Conservation (phyloP, 2,329 filamentous ascomycete species). For the Mycocentrospora acerina region DNA sequence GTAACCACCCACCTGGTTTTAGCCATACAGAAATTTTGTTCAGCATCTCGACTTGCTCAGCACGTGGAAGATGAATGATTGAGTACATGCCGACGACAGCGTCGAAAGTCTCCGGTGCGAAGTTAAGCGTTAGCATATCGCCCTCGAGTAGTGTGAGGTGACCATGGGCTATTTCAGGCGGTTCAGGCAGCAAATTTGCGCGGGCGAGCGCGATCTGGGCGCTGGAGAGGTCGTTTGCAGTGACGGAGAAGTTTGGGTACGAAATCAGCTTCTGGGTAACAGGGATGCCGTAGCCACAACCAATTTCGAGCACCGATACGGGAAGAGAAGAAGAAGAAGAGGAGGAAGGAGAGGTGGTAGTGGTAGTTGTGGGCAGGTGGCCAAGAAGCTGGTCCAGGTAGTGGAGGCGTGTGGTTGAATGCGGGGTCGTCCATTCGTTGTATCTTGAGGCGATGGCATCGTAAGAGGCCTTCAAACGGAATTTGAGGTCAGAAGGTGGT, state of each 20-base stretch:
- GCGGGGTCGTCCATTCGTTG: slow-evolving; percentile 18
- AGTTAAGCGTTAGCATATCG: slow-evolving; percentile 47
- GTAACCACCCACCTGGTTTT: slow-evolving; percentile 52
- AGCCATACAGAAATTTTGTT: slow-evolving; percentile 52
- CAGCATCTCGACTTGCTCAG: slow-evolving; percentile 53
- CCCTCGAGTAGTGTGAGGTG: slow-evolving; percentile 32
- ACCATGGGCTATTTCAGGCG: no score
- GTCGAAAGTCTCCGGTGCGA: slow-evolving; percentile 45
- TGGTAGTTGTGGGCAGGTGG: slow-evolving; percentile 5
- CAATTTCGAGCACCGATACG: slow-evolving; percentile 28
- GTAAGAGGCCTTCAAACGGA: slow-evolving; percentile 29
- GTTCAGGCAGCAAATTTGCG: slow-evolving; percentile 12
- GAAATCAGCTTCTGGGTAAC: slow-evolving; percentile 23
- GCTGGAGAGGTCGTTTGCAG: slow-evolving; percentile 48
- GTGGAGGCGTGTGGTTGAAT: slow-evolving; percentile 23
- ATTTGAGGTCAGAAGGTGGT: slow-evolving; percentile 24
- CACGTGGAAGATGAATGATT: slow-evolving; percentile 56
- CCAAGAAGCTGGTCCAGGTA: slow-evolving; percentile 22
- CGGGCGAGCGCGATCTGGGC: slow-evolving; percentile 43
- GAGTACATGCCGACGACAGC: slow-evolving; percentile 57
- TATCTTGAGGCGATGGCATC: slow-evolving; percentile 33
- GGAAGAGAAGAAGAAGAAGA: no score
- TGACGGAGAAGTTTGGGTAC: slow-evolving; percentile 30
- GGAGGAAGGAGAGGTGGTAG: no score
- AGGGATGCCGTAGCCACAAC: slow-evolving; percentile 34